Percentiles rank a stretch among this genome's conserved stretches.
Conservation (phyloP, 371 early-diverging fungal genomes). For the Fennellomyces sp. region DNA sequence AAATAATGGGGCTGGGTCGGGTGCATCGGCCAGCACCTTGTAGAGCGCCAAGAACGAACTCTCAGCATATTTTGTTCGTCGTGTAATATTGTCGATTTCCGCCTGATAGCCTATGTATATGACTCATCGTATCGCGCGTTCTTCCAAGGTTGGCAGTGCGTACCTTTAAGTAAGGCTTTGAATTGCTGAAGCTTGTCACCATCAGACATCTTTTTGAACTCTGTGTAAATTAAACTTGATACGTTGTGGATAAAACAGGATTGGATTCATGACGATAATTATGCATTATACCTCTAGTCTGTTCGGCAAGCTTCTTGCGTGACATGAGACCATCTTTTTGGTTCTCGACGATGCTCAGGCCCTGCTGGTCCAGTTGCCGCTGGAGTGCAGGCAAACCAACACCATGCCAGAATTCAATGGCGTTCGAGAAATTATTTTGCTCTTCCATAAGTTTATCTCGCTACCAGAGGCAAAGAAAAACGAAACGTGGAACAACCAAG, state of each 20-base stretch:
- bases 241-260: slow-evolving; percentile 8
- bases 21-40: slow-evolving; percentile 80
- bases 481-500: background rate
- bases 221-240: slow-evolving; percentile 36
- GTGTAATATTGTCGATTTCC: slow-evolving; percentile 90
- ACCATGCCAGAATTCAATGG: slow-evolving; percentile 63
- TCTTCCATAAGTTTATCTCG: slow-evolving; percentile 27
- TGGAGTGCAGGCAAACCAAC: slow-evolving; percentile 73
- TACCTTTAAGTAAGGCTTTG: slow-evolving; percentile 74
- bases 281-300: slow-evolving; percentile 74
- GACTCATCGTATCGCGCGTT: background rate
- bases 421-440: slow-evolving; percentile 52
- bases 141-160: background rate
- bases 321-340: slow-evolving; percentile 79
- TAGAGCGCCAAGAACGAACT: slow-evolving; percentile 81
- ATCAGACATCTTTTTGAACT: slow-evolving; percentile 79
- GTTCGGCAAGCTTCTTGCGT: slow-evolving; percentile 86
- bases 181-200: slow-evolving; percentile 77
- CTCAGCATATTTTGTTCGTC: slow-evolving; percentile 84
- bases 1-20: slow-evolving; percentile 83
- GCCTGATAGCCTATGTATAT: slow-evolving; percentile 71
- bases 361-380: slow-evolving; percentile 76
- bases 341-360: slow-evolving; percentile 80
- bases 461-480: background rate
- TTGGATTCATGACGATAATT: background rate